Conservation (phyloP, 164 flowering plant species). For the Protea cynaroides region DNA sequence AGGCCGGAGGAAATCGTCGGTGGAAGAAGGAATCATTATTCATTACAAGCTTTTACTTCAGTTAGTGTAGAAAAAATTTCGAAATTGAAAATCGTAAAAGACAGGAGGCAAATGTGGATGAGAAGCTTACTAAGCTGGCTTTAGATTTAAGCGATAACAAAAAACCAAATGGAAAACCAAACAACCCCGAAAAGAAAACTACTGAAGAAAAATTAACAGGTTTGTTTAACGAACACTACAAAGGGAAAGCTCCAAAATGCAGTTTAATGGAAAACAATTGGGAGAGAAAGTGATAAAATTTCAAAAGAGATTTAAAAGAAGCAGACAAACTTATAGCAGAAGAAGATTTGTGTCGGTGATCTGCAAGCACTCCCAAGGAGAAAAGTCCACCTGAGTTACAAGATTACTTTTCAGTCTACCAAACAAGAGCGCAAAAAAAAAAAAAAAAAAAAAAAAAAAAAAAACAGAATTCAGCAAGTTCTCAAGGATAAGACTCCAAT, state of each 20-base stretch:
- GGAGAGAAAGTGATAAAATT: not conserved
- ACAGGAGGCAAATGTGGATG: not conserved
- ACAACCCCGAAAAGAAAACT: not conserved
- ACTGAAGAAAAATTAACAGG: not conserved
- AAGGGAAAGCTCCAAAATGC: constrained; percentile 12
- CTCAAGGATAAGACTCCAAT: constrained; percentile 15
- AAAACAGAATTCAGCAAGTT: not conserved
- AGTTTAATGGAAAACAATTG: not conserved
- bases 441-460: not conserved
- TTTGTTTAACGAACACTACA: not conserved
- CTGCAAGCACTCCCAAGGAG: constrained; percentile 1
- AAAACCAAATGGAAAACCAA: not conserved
- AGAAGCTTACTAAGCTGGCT: too few species aligned
- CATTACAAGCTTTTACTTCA: not conserved
- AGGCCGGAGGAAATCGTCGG: too few species aligned
- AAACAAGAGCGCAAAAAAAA: too few species aligned
- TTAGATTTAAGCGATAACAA: not conserved
- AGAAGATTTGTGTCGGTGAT: constrained; percentile 5
- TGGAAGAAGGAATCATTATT: too few species aligned
- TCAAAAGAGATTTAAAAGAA: not conserved
- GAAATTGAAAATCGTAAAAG: not conserved
- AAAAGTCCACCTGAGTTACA: constrained; percentile 1
- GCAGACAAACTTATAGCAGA: not conserved
- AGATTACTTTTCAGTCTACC: too few species aligned
- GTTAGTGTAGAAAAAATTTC: too few species aligned